phyloP scores from a whole-genome alignment of 1,139 yeast species.

The Lodderomyces margitis region DNA sequence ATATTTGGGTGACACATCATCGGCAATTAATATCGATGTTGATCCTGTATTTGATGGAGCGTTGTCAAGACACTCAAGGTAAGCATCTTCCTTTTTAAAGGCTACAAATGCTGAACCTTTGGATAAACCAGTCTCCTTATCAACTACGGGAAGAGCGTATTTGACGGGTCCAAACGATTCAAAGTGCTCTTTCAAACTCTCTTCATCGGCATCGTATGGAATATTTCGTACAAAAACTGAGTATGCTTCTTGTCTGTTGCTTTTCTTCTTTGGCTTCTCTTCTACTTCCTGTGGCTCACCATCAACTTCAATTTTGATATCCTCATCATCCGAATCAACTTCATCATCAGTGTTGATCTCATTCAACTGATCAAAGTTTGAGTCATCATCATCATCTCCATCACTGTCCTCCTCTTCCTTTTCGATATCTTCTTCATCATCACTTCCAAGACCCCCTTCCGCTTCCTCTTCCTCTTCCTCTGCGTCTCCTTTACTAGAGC shows the following conservation, averaged over 20 bases:
- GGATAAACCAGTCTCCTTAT: slow-evolving; percentile 80
- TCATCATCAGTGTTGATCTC: slow-evolving; percentile 33
- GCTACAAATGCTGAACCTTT: slow-evolving; percentile 97
- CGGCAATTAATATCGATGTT: slow-evolving; percentile 82
- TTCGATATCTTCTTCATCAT: slow-evolving; percentile 33
- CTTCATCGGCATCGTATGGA: slow-evolving; percentile 91
- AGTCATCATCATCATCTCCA: slow-evolving; percentile 25
- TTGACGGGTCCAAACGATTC: slow-evolving; percentile 76
- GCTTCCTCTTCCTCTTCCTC: slow-evolving; percentile 34
- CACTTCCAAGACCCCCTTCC: slow-evolving; percentile 31
- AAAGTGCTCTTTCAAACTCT: slow-evolving; percentile 74
- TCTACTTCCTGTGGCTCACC: slow-evolving; percentile 32
- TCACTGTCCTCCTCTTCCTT: slow-evolving; percentile 33
- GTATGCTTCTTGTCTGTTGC: slow-evolving; percentile 65
- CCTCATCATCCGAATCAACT: slow-evolving; percentile 21
- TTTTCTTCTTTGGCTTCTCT: slow-evolving; percentile 33
- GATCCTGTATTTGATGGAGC: slow-evolving; percentile 79
- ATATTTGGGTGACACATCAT: slow-evolving; percentile 84
- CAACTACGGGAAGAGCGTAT: slow-evolving; percentile 92
- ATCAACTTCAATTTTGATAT: slow-evolving; percentile 28
- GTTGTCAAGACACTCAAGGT: slow-evolving; percentile 62
- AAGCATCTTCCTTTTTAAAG: slow-evolving; percentile 61
- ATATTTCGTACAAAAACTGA: slow-evolving; percentile 85
- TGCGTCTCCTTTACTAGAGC: no score
- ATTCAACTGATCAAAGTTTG: slow-evolving; percentile 26